These are phyloP conservation scores for Amylostereum chailletii DNA, from an alignment of 1,284 basidiomycete genomes.

Conservation along the genomic window DNA sequence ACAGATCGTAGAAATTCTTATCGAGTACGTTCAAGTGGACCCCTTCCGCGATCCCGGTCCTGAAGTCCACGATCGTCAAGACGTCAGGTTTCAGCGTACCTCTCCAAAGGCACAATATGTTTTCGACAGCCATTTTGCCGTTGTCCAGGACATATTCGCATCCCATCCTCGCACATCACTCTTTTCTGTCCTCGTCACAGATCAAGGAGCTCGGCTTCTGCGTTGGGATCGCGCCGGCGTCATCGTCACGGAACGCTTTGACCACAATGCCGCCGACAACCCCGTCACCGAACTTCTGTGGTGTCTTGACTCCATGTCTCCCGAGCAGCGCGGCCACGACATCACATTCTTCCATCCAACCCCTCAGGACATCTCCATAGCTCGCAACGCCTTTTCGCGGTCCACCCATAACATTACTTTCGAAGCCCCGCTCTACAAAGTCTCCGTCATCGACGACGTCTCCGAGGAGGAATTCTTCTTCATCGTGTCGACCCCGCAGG, in stretches of 20 bases:
- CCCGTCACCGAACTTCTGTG: background rate
- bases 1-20: no score
- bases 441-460: background rate
- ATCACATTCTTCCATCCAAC: background rate
- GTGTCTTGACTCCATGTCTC: background rate
- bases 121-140: no score
- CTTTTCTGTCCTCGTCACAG: background rate
- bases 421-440: background rate
- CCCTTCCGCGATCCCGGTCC: no score
- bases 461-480: background rate
- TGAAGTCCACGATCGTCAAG: no score
- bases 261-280: background rate
- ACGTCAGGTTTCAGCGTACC: no score
- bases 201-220: background rate
- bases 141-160: no score
- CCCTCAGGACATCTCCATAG: background rate
- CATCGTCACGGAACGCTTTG: background rate
- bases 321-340: background rate
- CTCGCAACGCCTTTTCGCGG: background rate
- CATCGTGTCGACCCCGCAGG: background rate
- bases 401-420: background rate
- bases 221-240: background rate
- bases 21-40: no score
- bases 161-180: no score
- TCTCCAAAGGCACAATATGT: no score